These are phyloP conservation scores for Globisporangium perplexum DNA, from an alignment of 352 stramenopile species.

Conservation along the genomic window DNA sequence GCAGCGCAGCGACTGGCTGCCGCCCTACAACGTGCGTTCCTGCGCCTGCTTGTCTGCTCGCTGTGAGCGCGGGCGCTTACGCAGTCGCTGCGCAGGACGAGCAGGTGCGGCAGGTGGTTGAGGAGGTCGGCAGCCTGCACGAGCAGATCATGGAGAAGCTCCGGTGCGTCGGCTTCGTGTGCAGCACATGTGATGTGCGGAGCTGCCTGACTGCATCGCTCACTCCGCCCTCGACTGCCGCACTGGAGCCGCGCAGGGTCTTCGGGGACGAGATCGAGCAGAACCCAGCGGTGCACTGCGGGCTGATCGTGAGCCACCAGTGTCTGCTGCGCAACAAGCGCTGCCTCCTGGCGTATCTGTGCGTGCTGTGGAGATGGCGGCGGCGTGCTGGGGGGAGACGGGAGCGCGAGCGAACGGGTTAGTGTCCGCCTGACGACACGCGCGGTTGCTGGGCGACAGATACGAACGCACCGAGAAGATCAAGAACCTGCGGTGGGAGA, in stretches of 20 bases:
- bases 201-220: neutral
- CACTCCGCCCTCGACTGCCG: neutral
- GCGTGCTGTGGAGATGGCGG: slow-evolving; percentile 5
- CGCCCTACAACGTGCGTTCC: slow-evolving; percentile 81
- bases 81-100: slow-evolving; percentile 45
- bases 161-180: slow-evolving; percentile 19
- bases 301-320: slow-evolving; percentile 86
- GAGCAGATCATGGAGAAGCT: slow-evolving; percentile 78
- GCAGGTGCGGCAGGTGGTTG: slow-evolving; percentile 71
- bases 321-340: slow-evolving; percentile 89
- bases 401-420: neutral
- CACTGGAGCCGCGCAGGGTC: slow-evolving; percentile 19
- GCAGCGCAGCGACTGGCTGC: slow-evolving; percentile 89
- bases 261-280: slow-evolving; percentile 63
- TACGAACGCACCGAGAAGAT: slow-evolving; percentile 83
- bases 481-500: slow-evolving; percentile 88
- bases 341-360: slow-evolving; percentile 86
- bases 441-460: slow-evolving; percentile 10
- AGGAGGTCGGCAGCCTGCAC: slow-evolving; percentile 61
- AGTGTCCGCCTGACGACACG: too few relatives aligned
- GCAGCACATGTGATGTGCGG: too few relatives aligned
- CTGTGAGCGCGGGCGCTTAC: neutral
- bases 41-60: neutral
- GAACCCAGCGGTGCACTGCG: slow-evolving; percentile 57
- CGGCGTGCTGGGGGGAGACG: neutral